These are phyloP conservation scores for Diaporthe citri DNA, from an alignment of 2,329 filamentous ascomycete genomes.

Conservation along the genomic window DNA sequence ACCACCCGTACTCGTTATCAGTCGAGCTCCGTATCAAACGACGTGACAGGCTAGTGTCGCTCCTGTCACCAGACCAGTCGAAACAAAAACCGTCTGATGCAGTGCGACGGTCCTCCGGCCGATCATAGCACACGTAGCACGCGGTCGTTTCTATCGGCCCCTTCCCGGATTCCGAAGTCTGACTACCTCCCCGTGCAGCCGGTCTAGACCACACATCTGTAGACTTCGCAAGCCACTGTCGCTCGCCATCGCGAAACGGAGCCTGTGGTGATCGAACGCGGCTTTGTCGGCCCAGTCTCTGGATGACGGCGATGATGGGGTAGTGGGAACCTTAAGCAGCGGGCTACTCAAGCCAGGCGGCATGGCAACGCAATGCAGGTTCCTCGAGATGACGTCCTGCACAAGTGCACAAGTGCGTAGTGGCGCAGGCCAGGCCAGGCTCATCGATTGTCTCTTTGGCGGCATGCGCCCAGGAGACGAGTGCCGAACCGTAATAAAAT, in stretches of 20 bases:
- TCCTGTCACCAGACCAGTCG: slow-evolving; percentile 25
- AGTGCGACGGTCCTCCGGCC: slow-evolving; percentile 9
- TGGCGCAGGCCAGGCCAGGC: not conserved
- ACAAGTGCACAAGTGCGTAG: not conserved
- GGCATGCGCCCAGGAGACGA: not conserved
- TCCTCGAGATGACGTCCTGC: not conserved
- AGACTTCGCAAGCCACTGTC: not conserved
- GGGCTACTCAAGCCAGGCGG: not conserved
- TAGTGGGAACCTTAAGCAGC: not conserved
- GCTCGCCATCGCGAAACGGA: not conserved
- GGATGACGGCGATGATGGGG: not conserved
- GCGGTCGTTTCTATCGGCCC: slow-evolving; percentile 15
- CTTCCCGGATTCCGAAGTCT: not conserved
- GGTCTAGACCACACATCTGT: not conserved
- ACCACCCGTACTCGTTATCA: not conserved
- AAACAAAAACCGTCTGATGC: slow-evolving; percentile 35
- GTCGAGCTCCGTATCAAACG: not conserved
- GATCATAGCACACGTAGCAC: slow-evolving; percentile 17
- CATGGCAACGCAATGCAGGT: not conserved
- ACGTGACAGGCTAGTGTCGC: slow-evolving; percentile 21
- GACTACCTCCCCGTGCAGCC: not conserved
- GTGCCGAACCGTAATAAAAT: slow-evolving; percentile 3
- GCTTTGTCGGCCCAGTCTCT: not conserved
- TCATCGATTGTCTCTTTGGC: not conserved
- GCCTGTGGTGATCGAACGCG: not conserved